Conservation (phyloP, 1,284 basidiomycete genomes). For the Pseudozyma thailandica region DNA sequence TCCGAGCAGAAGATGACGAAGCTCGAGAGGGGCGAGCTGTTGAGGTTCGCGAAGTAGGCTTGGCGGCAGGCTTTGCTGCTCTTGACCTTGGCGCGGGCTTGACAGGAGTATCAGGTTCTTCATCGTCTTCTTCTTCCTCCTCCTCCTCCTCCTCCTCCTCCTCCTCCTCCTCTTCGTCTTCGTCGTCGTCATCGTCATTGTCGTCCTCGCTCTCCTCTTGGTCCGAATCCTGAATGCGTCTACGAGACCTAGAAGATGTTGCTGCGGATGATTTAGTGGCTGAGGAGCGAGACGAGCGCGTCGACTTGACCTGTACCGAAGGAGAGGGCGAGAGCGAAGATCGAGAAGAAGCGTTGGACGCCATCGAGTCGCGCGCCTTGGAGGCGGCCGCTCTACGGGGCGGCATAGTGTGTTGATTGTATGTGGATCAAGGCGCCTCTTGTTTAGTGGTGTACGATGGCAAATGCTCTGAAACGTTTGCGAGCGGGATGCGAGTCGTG, state of each 20-base stretch:
- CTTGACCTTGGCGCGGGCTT: constrained; percentile 29
- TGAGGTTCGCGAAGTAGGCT: constrained; percentile 15
- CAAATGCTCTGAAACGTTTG: too few species aligned
- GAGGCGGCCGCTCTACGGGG: constrained; percentile 40
- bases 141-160: constrained; percentile 20
- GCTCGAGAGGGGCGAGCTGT: constrained; percentile 14
- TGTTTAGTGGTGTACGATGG: too few species aligned
- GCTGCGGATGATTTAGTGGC: constrained; percentile 12
- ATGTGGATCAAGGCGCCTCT: too few species aligned
- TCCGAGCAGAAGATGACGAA: constrained; percentile 9
- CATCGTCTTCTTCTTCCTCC: too few species aligned
- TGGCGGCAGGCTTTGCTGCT: constrained; percentile 10
- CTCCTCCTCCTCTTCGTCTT: constrained; percentile 18
- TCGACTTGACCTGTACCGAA: constrained; percentile 10
- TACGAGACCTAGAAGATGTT: constrained; percentile 26
- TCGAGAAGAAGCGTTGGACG: constrained; percentile 24
- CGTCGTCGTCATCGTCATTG: constrained; percentile 18
- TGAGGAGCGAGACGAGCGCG: constrained; percentile 23
- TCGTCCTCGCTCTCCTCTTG: constrained; percentile 26
- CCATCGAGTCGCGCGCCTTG: constrained; percentile 42
- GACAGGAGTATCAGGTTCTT: constrained; percentile 28
- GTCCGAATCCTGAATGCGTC: constrained; percentile 38
- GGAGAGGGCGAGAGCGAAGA: constrained; percentile 21
- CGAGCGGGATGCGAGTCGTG: too few species aligned
- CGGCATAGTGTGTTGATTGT: constrained; percentile 11